Evolutionary conservation across 2,329 filamentous ascomycete species (phyloP), one percentile per base, ranked within the genome.

Genomic region (Phaeomoniella chlamydospora): DNA sequence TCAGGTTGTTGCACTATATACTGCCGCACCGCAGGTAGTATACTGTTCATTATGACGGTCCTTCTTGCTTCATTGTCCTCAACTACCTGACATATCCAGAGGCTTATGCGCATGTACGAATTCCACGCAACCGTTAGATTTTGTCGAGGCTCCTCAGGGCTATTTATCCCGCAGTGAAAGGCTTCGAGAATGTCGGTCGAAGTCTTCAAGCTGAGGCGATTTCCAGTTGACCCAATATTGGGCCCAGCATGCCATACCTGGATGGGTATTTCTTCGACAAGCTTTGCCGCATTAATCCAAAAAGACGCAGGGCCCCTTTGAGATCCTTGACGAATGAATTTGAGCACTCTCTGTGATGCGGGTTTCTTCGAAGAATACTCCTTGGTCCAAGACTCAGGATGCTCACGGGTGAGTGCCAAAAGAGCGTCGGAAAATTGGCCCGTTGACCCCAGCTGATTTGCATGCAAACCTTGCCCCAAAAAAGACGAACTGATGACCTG

Each of bases 311-410:
- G 64, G 3, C 80, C 80, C n/a, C 76, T 73, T 49, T 94, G 83
- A 0, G 88, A 93, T 2, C 90, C 88, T 47, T 77, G 82, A 42
- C 81, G 77, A 4, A 96, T 62, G 45, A 92, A 90, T 5, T 74
- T 64, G 34, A 72, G 70, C 3, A 98, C 56, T 15, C 78, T 59
- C 40, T 64, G 72, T 41, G 58, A 67, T 39, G 55, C 70, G 5
- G 67, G 51, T 18, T 68, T 70, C 51, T 76, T 77, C 33, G 65
- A 68, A 17, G 57, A 64, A 52, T 77, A 77, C 37, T 72, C 62
- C 4, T 65, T 64, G 1, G 75, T 78, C 90, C 90, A 98, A 6
- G 87, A 64, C 12, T 74, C 67, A 1, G 84, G 77, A 34, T 77
- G 68, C 10, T 54, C 53, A 18, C 62, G 58, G 0, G 86, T 88